Conservation (phyloP, 805 yeast species). For the Osmozyma mogii region DNA sequence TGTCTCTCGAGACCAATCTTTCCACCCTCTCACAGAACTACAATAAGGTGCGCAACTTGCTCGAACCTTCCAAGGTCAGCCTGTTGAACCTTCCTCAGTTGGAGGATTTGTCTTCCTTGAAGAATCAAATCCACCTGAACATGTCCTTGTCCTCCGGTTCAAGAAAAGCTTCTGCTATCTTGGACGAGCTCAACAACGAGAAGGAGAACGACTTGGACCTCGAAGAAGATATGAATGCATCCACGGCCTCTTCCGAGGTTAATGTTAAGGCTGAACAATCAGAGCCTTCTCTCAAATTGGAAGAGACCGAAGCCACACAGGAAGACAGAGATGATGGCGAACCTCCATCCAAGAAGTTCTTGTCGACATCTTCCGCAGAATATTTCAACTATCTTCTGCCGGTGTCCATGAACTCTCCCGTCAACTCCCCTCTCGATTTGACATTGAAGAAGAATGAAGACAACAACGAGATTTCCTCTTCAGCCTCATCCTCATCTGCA, state of each 20-base stretch:
- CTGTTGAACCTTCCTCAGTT: conserved; percentile 7
- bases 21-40: conserved; percentile 18
- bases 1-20: conserved; percentile 32
- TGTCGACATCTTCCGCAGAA: no score
- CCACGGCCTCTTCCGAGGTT: no score
- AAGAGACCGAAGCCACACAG: no score
- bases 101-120: conserved; percentile 9
- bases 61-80: conserved; percentile 6
- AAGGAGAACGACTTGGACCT: no score
- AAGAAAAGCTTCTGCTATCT: no score
- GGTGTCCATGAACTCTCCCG: conserved; percentile 32
- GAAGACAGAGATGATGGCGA: no score
- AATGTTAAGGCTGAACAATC: no score
- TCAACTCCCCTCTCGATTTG: conserved; percentile 32
- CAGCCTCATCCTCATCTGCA: conserved; percentile 1
- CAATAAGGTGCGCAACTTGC: conserved; percentile 8
- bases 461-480: conserved; percentile 3
- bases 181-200: no score
- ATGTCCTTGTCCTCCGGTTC: no score
- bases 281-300: no score
- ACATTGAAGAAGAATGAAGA: conserved; percentile 18
- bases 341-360: no score
- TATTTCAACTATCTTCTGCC: conserved; percentile 36
- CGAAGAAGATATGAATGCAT: no score
- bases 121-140: conserved; percentile 8